Conservation (phyloP, 495 filamentous ascomycete genomes). For the Aspergillus saccharolyticus region DNA sequence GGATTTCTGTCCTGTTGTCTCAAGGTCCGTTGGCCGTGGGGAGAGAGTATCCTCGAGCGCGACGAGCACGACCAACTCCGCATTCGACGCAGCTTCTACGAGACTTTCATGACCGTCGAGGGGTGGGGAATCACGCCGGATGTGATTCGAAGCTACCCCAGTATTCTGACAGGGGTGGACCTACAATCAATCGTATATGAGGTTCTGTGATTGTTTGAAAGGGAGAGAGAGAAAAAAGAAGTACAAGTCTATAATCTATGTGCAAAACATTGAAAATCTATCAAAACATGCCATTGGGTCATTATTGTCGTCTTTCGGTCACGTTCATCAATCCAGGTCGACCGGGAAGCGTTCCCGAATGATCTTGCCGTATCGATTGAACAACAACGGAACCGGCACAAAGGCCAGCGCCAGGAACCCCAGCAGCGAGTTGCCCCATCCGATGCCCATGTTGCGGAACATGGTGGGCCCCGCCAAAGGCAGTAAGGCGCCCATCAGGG, state of each 20-base stretch:
- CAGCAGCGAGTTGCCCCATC: slow-evolving; percentile 50
- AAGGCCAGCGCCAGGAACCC: slow-evolving; percentile 37
- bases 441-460: slow-evolving; percentile 52
- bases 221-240: background rate
- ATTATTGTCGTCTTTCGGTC: background rate
- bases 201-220: slow-evolving; percentile 8
- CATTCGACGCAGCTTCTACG: slow-evolving; percentile 18
- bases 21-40: slow-evolving; percentile 31
- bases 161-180: slow-evolving; percentile 21
- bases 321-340: background rate
- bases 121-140: slow-evolving; percentile 31
- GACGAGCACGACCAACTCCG: slow-evolving; percentile 20
- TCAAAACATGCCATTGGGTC: background rate
- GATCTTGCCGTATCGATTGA: slow-evolving; percentile 27
- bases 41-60: slow-evolving; percentile 22
- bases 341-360: background rate
- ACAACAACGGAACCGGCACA: slow-evolving; percentile 40
- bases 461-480: slow-evolving; percentile 54
- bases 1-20: slow-evolving; percentile 25
- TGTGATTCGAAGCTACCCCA: slow-evolving; percentile 23
- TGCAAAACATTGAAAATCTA: background rate
- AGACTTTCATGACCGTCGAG: slow-evolving; percentile 21
- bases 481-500: slow-evolving; percentile 52
- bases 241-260: background rate
- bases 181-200: slow-evolving; percentile 17